phyloP scores from a whole-genome alignment of 192 early-diverging fungal species.

The Entomortierella chlamydospora region DNA sequence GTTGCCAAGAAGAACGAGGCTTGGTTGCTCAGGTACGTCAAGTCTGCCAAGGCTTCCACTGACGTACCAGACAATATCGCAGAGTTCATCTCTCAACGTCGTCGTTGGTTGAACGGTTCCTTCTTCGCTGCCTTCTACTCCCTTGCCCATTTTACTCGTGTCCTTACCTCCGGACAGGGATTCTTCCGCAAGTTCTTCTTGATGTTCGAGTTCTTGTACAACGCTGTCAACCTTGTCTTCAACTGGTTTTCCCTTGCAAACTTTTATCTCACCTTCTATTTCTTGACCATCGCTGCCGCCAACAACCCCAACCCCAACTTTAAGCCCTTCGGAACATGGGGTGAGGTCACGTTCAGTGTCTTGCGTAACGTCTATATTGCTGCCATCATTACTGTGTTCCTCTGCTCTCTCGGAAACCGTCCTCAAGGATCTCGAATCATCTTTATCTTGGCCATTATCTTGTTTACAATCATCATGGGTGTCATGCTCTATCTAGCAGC shows the following conservation, averaged over 20 bases:
- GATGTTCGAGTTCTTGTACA: slow-evolving; percentile 83
- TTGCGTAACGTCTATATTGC: slow-evolving; percentile 81
- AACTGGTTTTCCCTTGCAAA: slow-evolving; percentile 90
- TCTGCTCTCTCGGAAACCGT: slow-evolving; percentile 91
- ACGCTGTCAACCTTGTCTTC: slow-evolving; percentile 83
- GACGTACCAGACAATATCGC: slow-evolving; percentile 88
- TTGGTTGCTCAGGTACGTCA: slow-evolving; percentile 89
- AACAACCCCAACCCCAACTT: slow-evolving; percentile 48
- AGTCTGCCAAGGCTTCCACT: slow-evolving; percentile 88
- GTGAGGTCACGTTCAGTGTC: slow-evolving; percentile 70
- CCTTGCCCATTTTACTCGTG: slow-evolving; percentile 75
- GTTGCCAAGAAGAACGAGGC: slow-evolving; percentile 83
- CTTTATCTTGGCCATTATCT: slow-evolving; percentile 72
- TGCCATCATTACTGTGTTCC: slow-evolving; percentile 82
- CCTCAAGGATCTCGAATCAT: slow-evolving; percentile 87
- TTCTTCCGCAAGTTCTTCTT: slow-evolving; percentile 78
- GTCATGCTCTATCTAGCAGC: slow-evolving; percentile 80
- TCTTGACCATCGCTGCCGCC: slow-evolving; percentile 64
- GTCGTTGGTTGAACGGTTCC: slow-evolving; percentile 94
- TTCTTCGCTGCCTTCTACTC: slow-evolving; percentile 93
- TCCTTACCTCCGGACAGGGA: slow-evolving; percentile 79
- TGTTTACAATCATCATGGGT: slow-evolving; percentile 86
- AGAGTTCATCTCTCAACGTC: slow-evolving; percentile 92
- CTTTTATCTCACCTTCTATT: slow-evolving; percentile 87
- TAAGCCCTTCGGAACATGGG: slow-evolving; percentile 67